Evolutionary conservation across 257 asterid species (phyloP).

Genomic region (Capsicum pubescens): DNA sequence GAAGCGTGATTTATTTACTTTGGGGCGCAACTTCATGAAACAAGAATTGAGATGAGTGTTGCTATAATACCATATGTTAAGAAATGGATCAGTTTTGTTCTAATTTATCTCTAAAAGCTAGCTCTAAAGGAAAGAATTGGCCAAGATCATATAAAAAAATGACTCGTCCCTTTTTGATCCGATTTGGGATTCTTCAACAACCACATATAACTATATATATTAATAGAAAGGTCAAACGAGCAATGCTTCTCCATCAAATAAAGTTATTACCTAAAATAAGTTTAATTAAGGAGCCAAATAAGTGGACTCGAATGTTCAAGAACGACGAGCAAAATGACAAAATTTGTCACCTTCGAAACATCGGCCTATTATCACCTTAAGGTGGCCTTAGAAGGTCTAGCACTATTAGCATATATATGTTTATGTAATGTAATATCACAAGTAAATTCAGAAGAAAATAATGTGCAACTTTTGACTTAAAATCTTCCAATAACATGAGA

Average conservation of each 20-base stretch:
- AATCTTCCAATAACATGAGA: slow-evolving; percentile 35
- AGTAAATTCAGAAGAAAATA: neutral
- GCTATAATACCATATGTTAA: neutral
- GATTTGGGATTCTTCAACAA: neutral
- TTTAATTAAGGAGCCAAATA: neutral
- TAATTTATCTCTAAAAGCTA: neutral
- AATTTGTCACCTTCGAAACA: neutral
- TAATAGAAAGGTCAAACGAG: neutral
- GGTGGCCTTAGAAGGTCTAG: neutral
- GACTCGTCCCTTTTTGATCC: neutral
- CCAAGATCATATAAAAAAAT: neutral
- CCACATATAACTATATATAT: neutral
- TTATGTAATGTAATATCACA: slow-evolving; percentile 1
- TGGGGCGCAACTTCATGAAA: neutral
- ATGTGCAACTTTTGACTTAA: slow-evolving; percentile 35
- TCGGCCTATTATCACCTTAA: neutral
- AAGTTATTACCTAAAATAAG: neutral
- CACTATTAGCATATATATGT: slow-evolving; percentile 23
- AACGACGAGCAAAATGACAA: neutral
- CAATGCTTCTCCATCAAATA: neutral
- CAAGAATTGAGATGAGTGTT: neutral
- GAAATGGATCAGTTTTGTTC: neutral
- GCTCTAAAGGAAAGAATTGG: too few species aligned
- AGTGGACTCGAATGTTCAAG: neutral
- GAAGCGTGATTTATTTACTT: neutral